Percentiles rank a stretch among this genome's conserved stretches.
These are phyloP conservation scores for Lunasporangiospora selenospora DNA, from an alignment of 192 early-diverging fungal genomes.

Conservation along the genomic window DNA sequence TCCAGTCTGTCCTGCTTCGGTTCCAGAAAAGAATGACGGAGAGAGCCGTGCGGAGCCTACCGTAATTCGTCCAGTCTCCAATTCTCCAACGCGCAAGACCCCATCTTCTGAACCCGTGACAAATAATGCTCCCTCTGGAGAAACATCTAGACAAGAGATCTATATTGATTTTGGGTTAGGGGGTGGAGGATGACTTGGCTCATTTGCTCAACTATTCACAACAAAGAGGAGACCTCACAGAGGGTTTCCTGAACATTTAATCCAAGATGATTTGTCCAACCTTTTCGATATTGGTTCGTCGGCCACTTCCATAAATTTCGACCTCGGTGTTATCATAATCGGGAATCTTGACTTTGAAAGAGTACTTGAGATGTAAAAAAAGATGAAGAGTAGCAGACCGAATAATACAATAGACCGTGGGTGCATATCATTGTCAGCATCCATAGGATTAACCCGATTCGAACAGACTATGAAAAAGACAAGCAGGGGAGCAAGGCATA, in stretches of 20 bases:
- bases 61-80: slow-evolving; percentile 40
- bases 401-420: not conserved
- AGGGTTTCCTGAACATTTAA: too few relatives aligned
- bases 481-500: not conserved
- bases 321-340: slow-evolving; percentile 28
- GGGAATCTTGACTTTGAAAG: slow-evolving; percentile 49
- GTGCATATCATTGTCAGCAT: too few relatives aligned
- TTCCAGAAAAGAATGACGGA: too few relatives aligned
- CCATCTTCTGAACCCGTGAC: slow-evolving; percentile 50
- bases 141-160: slow-evolving; percentile 54
- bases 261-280: too few relatives aligned
- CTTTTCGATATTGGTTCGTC: slow-evolving; percentile 20
- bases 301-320: slow-evolving; percentile 48
- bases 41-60: too few relatives aligned
- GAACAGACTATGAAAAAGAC: too few relatives aligned
- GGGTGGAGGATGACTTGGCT: too few relatives aligned
- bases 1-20: too few relatives aligned
- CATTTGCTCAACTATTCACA: too few relatives aligned
- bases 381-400: not conserved
- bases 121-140: slow-evolving; percentile 55
- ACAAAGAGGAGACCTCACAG: too few relatives aligned
- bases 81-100: slow-evolving; percentile 47
- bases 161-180: too few relatives aligned
- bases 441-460: too few relatives aligned
- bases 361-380: slow-evolving; percentile 47